phyloP scores from a whole-genome alignment of 73 alveolate species.

The Paramecium tetraurelia region DNA sequence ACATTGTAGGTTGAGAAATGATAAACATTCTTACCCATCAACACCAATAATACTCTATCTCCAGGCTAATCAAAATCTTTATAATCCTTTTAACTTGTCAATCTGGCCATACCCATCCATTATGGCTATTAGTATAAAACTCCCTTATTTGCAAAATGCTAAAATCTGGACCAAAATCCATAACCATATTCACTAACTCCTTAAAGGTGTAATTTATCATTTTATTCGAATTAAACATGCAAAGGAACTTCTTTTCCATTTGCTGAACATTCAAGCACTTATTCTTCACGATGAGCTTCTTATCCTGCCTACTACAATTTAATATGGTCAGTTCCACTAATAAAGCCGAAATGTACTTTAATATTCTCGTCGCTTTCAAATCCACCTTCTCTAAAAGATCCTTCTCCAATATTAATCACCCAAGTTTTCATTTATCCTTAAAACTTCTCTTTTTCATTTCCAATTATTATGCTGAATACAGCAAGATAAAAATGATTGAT shows the following conservation, averaged over 20 bases:
- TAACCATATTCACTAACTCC: conserved; percentile 44
- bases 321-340: conserved; percentile 21
- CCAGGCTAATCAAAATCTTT: conserved; percentile 40
- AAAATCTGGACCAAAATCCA: conserved; percentile 47
- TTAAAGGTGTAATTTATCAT: neutral
- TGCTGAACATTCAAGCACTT: neutral
- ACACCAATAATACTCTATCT: conserved; percentile 29
- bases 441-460: neutral
- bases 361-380: conserved; percentile 14
- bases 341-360: conserved; percentile 3
- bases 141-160: neutral
- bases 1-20: conserved; percentile 33
- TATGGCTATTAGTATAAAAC: conserved; percentile 1
- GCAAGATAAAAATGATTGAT: conserved; percentile 25
- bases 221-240: conserved; percentile 1
- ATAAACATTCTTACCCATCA: conserved; percentile 23
- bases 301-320: conserved; percentile 33
- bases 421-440: conserved; percentile 28
- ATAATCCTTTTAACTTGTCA: conserved; percentile 19
- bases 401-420: conserved; percentile 48
- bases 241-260: conserved; percentile 26
- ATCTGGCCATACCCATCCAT: conserved; percentile 46
- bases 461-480: neutral
- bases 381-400: conserved; percentile 26
- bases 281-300: conserved; percentile 35